Conservation (phyloP, 2,329 filamentous ascomycete species). For the Botryotinia convoluta region DNA sequence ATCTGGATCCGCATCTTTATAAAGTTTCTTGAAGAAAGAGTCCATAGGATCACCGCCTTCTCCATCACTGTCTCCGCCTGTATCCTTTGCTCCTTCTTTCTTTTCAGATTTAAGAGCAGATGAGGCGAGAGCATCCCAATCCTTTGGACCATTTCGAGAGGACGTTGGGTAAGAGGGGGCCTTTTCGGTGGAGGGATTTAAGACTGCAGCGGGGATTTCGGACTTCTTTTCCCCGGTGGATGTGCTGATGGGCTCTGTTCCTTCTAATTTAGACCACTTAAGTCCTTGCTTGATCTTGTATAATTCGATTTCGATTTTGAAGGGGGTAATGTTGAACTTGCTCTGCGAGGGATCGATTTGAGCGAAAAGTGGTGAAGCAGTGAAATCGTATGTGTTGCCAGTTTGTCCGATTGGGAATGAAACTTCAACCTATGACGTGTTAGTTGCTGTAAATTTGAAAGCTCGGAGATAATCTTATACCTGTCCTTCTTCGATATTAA, state of each 20-base stretch:
- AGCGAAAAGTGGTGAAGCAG: slow-evolving; percentile 65
- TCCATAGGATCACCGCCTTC: slow-evolving; percentile 67
- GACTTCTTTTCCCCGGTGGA: slow-evolving; percentile 9
- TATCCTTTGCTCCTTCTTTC: slow-evolving; percentile 33
- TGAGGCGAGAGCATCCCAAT: slow-evolving; percentile 79
- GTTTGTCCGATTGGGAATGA: slow-evolving; percentile 56
- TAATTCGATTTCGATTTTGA: slow-evolving; percentile 76
- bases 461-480: slow-evolving; percentile 21
- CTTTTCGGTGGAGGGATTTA: slow-evolving; percentile 29
- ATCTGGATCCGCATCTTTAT: slow-evolving; percentile 72
- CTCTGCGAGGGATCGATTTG: slow-evolving; percentile 60
- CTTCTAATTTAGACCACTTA: slow-evolving; percentile 36
- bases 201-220: slow-evolving; percentile 24
- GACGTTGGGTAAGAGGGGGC: slow-evolving; percentile 79
- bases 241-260: slow-evolving; percentile 26
- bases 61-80: slow-evolving; percentile 46
- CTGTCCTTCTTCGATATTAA: slow-evolving; percentile 42
- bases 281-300: slow-evolving; percentile 60
- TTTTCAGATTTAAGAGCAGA: slow-evolving; percentile 14
- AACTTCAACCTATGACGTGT: slow-evolving; percentile 47
- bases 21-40: slow-evolving; percentile 86
- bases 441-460: slow-evolving; percentile 20
- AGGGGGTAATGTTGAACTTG: slow-evolving; percentile 64
- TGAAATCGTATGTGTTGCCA: slow-evolving; percentile 54
- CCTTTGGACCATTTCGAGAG: slow-evolving; percentile 75